Evolutionary conservation across 768 basidiomycete genomes (phyloP).

Genomic region (Coprinellus micaceus): DNA sequence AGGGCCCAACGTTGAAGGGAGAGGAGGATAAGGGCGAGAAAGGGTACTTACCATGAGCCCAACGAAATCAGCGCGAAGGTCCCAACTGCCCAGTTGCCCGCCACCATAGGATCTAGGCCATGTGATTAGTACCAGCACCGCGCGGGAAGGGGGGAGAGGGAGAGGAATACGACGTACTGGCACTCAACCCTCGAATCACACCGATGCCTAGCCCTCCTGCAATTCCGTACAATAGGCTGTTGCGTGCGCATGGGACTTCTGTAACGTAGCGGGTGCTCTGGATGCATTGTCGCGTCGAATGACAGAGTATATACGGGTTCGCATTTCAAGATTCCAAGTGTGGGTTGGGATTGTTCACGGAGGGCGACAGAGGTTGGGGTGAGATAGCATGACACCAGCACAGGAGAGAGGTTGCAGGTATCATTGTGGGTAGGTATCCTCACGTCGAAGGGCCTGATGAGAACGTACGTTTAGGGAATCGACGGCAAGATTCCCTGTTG

Average conservation of each 20-base stretch:
- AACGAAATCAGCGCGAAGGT: constrained; percentile 67
- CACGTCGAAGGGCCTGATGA: no score
- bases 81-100: constrained; percentile 77
- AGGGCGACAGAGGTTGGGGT: no score
- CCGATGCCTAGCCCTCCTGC: constrained; percentile 76
- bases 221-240: constrained; percentile 72
- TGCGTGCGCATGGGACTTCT: constrained; percentile 75
- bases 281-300: neutral
- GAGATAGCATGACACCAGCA: no score
- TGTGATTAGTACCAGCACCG: neutral
- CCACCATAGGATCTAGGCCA: constrained; percentile 54
- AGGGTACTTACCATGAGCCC: constrained; percentile 58
- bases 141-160: neutral
- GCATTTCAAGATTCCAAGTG: neutral
- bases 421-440: no score
- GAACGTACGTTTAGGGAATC: constrained; percentile 32
- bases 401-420: no score
- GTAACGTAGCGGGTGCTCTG: constrained; percentile 59
- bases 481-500: constrained; percentile 34
- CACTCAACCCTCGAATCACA: constrained; percentile 62
- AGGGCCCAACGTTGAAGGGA: neutral
- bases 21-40: no score
- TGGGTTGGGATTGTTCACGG: neutral
- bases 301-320: neutral
- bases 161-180: constrained; percentile 41